Conservation (phyloP, 2,329 filamentous ascomycete species). For the Mariannaea sp. region DNA sequence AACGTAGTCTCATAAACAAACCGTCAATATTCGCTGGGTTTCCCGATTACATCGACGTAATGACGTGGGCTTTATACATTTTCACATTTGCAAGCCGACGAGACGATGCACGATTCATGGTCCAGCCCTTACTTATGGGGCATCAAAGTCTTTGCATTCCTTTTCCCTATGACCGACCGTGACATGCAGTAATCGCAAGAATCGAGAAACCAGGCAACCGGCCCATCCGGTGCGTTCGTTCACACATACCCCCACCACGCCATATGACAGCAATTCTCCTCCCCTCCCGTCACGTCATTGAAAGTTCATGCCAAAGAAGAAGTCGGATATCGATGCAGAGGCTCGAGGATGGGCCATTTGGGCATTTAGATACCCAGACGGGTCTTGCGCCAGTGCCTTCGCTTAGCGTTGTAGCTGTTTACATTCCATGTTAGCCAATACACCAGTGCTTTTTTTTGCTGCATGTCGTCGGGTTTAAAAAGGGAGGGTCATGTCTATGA, state of each 20-base stretch:
- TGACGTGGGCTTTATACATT: background rate
- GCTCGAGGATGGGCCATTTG: conserved; percentile 40
- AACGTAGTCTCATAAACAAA: too few relatives aligned
- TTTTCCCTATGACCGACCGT: conserved; percentile 54
- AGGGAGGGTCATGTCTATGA: background rate
- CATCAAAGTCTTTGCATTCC: conserved; percentile 47
- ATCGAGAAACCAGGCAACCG: conserved; percentile 45
- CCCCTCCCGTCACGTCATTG: conserved; percentile 35
- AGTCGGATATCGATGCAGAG: conserved; percentile 35
- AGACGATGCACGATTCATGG: conserved; percentile 13
- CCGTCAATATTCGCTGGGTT: too few relatives aligned
- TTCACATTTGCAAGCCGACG: conserved; percentile 18
- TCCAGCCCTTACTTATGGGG: conserved; percentile 37
- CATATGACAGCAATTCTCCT: conserved; percentile 28
- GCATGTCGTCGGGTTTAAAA: background rate
- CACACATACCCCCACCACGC: conserved; percentile 34
- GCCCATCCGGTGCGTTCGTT: conserved; percentile 38
- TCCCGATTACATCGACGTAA: too few relatives aligned
- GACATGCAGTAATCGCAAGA: conserved; percentile 51
- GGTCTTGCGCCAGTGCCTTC: conserved; percentile 99
- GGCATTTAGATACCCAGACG: conserved; percentile 91
- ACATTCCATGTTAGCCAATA: conserved; percentile 25
- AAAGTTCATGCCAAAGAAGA: conserved; percentile 38
- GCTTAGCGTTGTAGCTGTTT: conserved; percentile 98
- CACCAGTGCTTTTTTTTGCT: background rate